Conservation (phyloP, 176 grass and related monocot genomes). For the Zoysia japonica region DNA sequence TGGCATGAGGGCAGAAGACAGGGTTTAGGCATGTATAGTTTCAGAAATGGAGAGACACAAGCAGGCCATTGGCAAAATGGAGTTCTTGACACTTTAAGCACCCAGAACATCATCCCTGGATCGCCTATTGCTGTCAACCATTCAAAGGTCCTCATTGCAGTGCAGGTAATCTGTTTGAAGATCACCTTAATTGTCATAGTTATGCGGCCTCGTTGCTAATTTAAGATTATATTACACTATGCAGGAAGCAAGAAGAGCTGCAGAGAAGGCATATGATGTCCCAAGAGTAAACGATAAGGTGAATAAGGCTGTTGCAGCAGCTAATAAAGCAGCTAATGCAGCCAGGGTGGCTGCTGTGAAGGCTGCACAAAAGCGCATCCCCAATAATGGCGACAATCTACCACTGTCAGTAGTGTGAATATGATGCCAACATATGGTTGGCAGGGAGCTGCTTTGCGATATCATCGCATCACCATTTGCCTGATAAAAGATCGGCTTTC, state of each 20-base stretch:
- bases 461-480: conserved; percentile 45
- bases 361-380: conserved; percentile 78
- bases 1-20: conserved; percentile 97
- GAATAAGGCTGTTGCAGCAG: conserved; percentile 74
- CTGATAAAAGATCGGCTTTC: conserved; percentile 43
- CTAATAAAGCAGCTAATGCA: conserved; percentile 97
- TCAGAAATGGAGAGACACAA: conserved; percentile 96
- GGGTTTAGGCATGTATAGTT: conserved; percentile 97
- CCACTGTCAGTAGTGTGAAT: conserved; percentile 67
- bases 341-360: conserved; percentile 91
- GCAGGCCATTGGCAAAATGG: conserved; percentile 99
- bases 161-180: conserved; percentile 65
- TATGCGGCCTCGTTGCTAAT: conserved; percentile 11
- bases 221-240: conserved; percentile 35
- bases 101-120: conserved; percentile 65
- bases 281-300: conserved; percentile 87
- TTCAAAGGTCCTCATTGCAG: conserved; percentile 88
- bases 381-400: conserved; percentile 55
- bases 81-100: conserved; percentile 76
- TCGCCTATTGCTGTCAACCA: conserved; percentile 85
- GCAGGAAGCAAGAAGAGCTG: conserved; percentile 93
- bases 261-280: conserved; percentile 78
- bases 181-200: conserved; percentile 1
- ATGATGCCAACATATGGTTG: conserved; percentile 43
- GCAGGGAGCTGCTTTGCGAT: conserved; percentile 48